These are phyloP conservation scores for Trametes cingulata DNA, from an alignment of 768 basidiomycete species.

Conservation along the genomic window DNA sequence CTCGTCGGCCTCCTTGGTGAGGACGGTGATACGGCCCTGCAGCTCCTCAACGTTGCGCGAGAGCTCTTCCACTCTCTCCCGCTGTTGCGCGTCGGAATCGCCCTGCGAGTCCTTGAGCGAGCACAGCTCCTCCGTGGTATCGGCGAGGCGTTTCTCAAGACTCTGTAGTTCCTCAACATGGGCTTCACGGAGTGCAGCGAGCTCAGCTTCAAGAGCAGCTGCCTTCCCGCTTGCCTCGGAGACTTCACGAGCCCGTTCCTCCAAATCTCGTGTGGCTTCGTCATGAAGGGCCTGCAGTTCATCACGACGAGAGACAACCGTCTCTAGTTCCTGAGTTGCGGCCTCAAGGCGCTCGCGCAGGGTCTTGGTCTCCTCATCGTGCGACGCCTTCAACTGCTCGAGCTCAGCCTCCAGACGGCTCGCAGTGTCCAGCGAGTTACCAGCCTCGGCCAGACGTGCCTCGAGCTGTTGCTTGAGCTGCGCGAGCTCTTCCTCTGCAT, in stretches of 20 bases:
- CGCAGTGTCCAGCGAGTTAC: constrained; percentile 23
- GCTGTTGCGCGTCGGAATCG: constrained; percentile 21
- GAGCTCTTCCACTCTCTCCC: constrained; percentile 19
- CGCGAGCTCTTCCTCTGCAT: constrained; percentile 25
- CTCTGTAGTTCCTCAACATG: constrained; percentile 23
- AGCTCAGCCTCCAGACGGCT: constrained; percentile 18
- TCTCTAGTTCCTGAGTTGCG: constrained; percentile 7
- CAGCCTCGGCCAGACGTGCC: constrained; percentile 28
- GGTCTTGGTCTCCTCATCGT: constrained; percentile 10
- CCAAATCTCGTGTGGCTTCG: constrained; percentile 1
- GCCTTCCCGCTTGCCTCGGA: constrained; percentile 2
- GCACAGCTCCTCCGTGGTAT: constrained; percentile 19
- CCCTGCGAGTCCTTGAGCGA: constrained; percentile 16
- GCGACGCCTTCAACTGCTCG: constrained; percentile 1
- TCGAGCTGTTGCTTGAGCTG: constrained; percentile 24
- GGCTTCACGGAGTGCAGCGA: constrained; percentile 9
- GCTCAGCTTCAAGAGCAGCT: constrained; percentile 13
- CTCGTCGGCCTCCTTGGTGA: constrained; percentile 33
- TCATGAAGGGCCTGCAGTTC: constrained; percentile 19
- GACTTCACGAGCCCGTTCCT: not conserved
- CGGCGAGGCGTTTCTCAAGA: constrained; percentile 24
- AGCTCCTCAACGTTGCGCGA: constrained; percentile 31
- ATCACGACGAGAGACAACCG: not conserved
- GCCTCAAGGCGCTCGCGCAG: constrained; percentile 8
- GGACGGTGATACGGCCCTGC: constrained; percentile 40